Conservation (phyloP, 495 filamentous ascomycete genomes). For the Podospora sp. region DNA sequence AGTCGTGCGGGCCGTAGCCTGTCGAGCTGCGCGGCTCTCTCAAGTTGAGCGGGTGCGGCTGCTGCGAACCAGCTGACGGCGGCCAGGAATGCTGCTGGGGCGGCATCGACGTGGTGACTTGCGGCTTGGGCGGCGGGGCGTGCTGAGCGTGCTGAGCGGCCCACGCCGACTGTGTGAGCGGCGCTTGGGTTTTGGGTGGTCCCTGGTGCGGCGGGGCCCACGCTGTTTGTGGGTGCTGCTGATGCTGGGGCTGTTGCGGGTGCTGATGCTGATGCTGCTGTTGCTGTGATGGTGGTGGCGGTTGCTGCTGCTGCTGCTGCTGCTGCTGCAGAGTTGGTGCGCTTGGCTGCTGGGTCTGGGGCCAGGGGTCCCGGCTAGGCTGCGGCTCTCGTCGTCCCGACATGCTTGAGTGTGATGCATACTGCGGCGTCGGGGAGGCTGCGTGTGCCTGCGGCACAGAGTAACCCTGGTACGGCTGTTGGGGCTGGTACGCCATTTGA, state of each 20-base stretch:
- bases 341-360: conserved; percentile 21
- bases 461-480: conserved; percentile 24
- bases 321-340: conserved; percentile 26
- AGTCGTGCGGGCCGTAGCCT: conserved; percentile 32
- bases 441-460: conserved; percentile 26
- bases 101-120: conserved; percentile 40
- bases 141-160: conserved; percentile 37
- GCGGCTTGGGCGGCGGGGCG: conserved; percentile 42
- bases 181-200: conserved; percentile 44
- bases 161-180: conserved; percentile 46
- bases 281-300: conserved; percentile 26
- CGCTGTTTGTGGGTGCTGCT: conserved; percentile 29
- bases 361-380: conserved; percentile 27
- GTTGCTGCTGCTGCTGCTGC: conserved; percentile 28
- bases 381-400: conserved; percentile 24
- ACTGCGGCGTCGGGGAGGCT: conserved; percentile 34
- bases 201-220: conserved; percentile 43
- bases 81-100: conserved; percentile 44
- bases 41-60: conserved; percentile 39
- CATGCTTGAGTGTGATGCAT: conserved; percentile 30
- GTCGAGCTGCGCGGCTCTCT: conserved; percentile 44
- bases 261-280: conserved; percentile 39
- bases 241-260: conserved; percentile 23
- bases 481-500: conserved; percentile 23
- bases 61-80: conserved; percentile 34